Evolutionary conservation across 345 rosid species (phyloP).

Genomic region (Citrus sinensis): DVS_A1.0 CM039162.1:32303001-32303500

Average conservation of each 20-base stretch:
- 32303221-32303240: constrained; percentile 83
- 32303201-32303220: constrained; percentile 83
- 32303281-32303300: constrained; percentile 84
- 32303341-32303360: neutral
- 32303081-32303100: constrained; percentile 86
- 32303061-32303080: constrained; percentile 60
- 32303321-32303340: constrained; percentile 7
- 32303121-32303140: neutral
- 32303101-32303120: constrained; percentile 44
- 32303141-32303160: neutral
- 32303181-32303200: constrained; percentile 62
- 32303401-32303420: neutral
- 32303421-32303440: neutral
- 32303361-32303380: neutral
- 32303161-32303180: neutral
- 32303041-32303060: constrained; percentile 60
- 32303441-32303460: neutral
- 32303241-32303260: constrained; percentile 82
- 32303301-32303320: constrained; percentile 84
- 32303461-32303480: neutral
- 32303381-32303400: neutral
- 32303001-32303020: constrained; percentile 57
- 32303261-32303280: constrained; percentile 74
- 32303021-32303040: constrained; percentile 63
- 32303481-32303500: neutral